phyloP scores from a whole-genome alignment of 2,329 filamentous ascomycete genomes.

The Pyrenophora tritici-repentis region DNA sequence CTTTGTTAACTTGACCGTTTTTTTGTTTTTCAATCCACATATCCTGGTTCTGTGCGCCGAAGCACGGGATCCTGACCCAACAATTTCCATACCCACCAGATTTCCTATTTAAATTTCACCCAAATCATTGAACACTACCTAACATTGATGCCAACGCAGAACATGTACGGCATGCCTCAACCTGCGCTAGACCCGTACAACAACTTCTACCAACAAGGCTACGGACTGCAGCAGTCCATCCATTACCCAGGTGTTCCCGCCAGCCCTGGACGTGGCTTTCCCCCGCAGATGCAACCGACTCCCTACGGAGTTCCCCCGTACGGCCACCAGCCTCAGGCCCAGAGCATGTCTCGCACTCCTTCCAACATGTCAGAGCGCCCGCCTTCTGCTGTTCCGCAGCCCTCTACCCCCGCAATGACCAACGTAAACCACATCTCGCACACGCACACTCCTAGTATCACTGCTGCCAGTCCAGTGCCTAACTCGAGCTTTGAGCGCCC shows the following conservation, averaged over 20 bases:
- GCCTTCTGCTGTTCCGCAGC: slow-evolving; percentile 64
- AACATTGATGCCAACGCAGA: slow-evolving; percentile 69
- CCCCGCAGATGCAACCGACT: slow-evolving; percentile 49
- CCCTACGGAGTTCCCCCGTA: slow-evolving; percentile 59
- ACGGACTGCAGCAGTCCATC: slow-evolving; percentile 51
- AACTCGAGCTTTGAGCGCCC: slow-evolving; percentile 67
- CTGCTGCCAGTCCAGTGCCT: slow-evolving; percentile 63
- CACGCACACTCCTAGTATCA: slow-evolving; percentile 61
- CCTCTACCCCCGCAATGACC: slow-evolving; percentile 58
- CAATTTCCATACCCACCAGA: too few relatives aligned
- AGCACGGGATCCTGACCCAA: too few relatives aligned
- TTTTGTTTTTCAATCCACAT: slow-evolving; percentile 12
- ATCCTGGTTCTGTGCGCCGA: slow-evolving; percentile 15
- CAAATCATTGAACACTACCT: slow-evolving; percentile 75
- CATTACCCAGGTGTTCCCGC: slow-evolving; percentile 54
- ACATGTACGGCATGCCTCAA: slow-evolving; percentile 62
- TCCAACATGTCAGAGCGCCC: slow-evolving; percentile 61
- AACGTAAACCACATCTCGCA: slow-evolving; percentile 52
- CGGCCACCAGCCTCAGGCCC: slow-evolving; percentile 61
- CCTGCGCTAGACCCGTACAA: slow-evolving; percentile 49
- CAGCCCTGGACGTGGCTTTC: slow-evolving; percentile 54
- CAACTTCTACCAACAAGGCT: slow-evolving; percentile 55
- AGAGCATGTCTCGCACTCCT: slow-evolving; percentile 69
- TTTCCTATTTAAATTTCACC: slow-evolving; percentile 66
- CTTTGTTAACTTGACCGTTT: slow-evolving; percentile 47